phyloP scores from a whole-genome alignment of 179 eudicot species.

The Silene noctiflora region DNA sequence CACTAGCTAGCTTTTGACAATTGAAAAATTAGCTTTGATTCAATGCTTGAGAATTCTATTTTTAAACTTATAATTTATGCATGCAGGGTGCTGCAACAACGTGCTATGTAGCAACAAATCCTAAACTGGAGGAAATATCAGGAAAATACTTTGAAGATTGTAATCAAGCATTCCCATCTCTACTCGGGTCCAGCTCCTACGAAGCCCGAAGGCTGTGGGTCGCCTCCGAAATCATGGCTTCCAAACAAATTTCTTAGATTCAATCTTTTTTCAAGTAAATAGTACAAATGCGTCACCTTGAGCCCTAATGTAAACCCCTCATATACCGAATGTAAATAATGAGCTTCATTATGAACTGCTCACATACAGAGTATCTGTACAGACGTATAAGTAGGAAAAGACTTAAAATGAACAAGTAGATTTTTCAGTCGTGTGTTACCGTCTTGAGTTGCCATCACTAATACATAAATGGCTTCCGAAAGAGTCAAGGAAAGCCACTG shows the following conservation, averaged over 20 bases:
- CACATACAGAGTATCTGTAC: too few species aligned
- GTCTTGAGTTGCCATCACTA: too few species aligned
- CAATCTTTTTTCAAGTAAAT: not conserved
- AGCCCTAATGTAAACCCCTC: too few species aligned
- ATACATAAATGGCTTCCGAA: too few species aligned
- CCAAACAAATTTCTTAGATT: slow-evolving; percentile 23
- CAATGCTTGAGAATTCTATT: not conserved
- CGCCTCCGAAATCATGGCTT: slow-evolving; percentile 55
- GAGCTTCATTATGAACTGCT: too few species aligned
- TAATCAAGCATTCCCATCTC: slow-evolving; percentile 61
- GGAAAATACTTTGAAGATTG: slow-evolving; percentile 85
- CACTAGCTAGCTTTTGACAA: too few species aligned
- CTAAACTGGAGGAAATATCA: slow-evolving; percentile 41
- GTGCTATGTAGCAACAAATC: slow-evolving; percentile 79
- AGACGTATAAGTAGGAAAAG: too few species aligned
- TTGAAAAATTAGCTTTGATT: not conserved
- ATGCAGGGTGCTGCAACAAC: slow-evolving; percentile 87
- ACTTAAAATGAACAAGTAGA: too few species aligned
- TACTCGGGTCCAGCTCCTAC: slow-evolving; percentile 41
- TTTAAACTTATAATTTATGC: not conserved
- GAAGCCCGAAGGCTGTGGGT: slow-evolving; percentile 63
- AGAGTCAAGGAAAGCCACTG: too few species aligned
- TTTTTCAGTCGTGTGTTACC: too few species aligned
- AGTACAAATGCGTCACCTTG: too few species aligned
- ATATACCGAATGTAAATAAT: too few species aligned